Percentiles rank a stretch among this genome's conserved stretches.
These are phyloP conservation scores for Magnolia changhungtana DNA, from an alignment of 164 flowering plant genomes.

Conservation along the genomic window DNA sequence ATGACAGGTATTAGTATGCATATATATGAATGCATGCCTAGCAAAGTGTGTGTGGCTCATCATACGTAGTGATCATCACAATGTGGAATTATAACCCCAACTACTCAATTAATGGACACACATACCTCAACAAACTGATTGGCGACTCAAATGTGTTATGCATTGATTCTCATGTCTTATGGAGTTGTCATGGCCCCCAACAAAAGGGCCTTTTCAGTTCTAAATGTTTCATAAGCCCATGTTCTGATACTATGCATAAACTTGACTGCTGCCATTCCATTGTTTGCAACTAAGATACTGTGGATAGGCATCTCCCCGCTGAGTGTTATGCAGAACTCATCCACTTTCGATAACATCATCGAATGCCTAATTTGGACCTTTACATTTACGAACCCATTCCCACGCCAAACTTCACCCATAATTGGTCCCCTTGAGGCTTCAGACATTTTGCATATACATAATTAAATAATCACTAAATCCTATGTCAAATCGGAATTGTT, in stretches of 20 bases:
- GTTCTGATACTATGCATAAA: constrained; percentile 92
- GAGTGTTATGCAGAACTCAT: constrained; percentile 79
- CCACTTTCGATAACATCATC: constrained; percentile 48
- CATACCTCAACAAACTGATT: constrained; percentile 99
- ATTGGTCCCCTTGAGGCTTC: constrained; percentile 41
- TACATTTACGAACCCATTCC: constrained; percentile 54
- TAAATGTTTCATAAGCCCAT: constrained; percentile 98
- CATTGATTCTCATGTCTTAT: constrained; percentile 98
- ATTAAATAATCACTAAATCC: constrained; percentile 6
- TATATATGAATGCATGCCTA: too few species aligned
- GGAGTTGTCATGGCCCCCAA: constrained; percentile 99
- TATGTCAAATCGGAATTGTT: not conserved
- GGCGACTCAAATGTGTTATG: constrained; percentile 96
- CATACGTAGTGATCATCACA: too few species aligned
- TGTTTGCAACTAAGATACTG: constrained; percentile 93
- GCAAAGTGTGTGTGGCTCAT: too few species aligned
- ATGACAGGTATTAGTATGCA: too few species aligned
- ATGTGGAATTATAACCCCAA: too few species aligned
- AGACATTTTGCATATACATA: constrained; percentile 41
- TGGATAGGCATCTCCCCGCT: constrained; percentile 86
- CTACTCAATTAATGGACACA: too few species aligned
- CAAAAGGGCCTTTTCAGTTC: constrained; percentile 88
- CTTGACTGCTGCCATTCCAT: constrained; percentile 99
- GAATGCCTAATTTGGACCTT: constrained; percentile 42
- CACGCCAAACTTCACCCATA: constrained; percentile 44